Conservation (phyloP, 2,329 filamentous ascomycete genomes). For the Plectosphaerella sp. region DNA sequence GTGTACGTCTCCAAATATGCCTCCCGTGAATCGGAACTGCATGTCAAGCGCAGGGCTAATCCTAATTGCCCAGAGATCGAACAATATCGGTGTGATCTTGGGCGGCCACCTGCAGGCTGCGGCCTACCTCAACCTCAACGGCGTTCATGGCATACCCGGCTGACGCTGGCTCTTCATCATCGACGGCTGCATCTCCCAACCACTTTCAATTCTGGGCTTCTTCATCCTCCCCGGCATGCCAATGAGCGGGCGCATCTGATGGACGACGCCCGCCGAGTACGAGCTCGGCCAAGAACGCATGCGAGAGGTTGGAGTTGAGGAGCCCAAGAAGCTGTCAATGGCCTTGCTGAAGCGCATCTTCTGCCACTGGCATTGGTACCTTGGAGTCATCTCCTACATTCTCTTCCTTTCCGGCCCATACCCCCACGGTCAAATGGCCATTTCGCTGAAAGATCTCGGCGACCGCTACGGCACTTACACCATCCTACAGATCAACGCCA, state of each 20-base stretch:
- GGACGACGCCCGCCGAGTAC: constrained; percentile 24
- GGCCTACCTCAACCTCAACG: constrained; percentile 44
- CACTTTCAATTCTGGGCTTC: constrained; percentile 45
- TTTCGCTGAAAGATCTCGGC: constrained; percentile 15
- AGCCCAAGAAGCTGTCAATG: constrained; percentile 13
- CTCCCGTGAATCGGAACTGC: too few relatives aligned
- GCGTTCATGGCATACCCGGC: constrained; percentile 39
- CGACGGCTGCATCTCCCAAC: constrained; percentile 49
- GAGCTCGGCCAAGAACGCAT: constrained; percentile 25
- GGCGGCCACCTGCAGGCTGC: constrained; percentile 27
- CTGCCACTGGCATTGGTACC: constrained; percentile 19
- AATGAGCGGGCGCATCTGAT: constrained; percentile 28
- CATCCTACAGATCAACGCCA: constrained; percentile 15
- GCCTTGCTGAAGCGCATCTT: constrained; percentile 17
- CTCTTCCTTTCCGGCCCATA: constrained; percentile 11
- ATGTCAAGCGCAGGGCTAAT: background rate
- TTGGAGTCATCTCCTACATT: constrained; percentile 16
- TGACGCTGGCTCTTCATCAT: constrained; percentile 53
- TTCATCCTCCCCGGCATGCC: constrained; percentile 37
- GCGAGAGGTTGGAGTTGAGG: constrained; percentile 12
- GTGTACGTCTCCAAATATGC: constrained; percentile 21
- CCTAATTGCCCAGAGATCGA: constrained; percentile 6
- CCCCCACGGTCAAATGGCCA: constrained; percentile 13
- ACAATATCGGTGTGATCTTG: constrained; percentile 19
- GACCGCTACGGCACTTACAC: constrained; percentile 12